These are phyloP conservation scores for Allium cepa DNA, from an alignment of 106 monocot genomes.

Conservation along the genomic window DNA sequence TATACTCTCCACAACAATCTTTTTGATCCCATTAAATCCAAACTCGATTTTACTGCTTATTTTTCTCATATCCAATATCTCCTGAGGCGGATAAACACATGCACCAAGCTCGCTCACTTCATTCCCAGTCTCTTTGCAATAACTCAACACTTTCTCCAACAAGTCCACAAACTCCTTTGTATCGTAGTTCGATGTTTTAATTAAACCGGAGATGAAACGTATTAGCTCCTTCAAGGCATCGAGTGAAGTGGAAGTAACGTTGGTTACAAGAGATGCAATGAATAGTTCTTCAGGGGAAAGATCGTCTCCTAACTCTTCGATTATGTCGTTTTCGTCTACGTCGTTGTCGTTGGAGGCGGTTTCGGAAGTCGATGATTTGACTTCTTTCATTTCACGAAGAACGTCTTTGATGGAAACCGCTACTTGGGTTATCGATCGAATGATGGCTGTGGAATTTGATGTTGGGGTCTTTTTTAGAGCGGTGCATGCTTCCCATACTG, in stretches of 20 bases:
- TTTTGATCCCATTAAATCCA: constrained; percentile 17
- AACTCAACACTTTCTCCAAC: constrained; percentile 62
- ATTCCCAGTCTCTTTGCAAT: constrained; percentile 42
- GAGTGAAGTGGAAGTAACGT: constrained; percentile 39
- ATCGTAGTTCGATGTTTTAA: constrained; percentile 19
- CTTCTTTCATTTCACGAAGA: constrained; percentile 72
- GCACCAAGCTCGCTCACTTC: constrained; percentile 70
- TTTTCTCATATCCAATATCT: constrained; percentile 43
- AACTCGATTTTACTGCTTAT: constrained; percentile 25
- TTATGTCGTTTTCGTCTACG: constrained; percentile 8
- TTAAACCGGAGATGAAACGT: constrained; percentile 41
- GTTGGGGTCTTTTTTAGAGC: constrained; percentile 69
- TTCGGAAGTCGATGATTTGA: constrained; percentile 20
- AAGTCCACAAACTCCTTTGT: constrained; percentile 19
- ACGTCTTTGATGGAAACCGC: constrained; percentile 85
- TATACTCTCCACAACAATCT: constrained; percentile 17
- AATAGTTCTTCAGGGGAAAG: constrained; percentile 53
- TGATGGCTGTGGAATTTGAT: constrained; percentile 61
- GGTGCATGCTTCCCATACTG: constrained; percentile 81
- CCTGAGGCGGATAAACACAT: constrained; percentile 85
- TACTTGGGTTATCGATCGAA: constrained; percentile 66
- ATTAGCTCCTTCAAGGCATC: constrained; percentile 60
- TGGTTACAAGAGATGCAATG: constrained; percentile 35
- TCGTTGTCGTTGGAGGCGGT: constrained; percentile 15
- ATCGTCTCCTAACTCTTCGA: constrained; percentile 31